Conservation (phyloP, 805 yeast species). For the Candida piceae region DNA sequence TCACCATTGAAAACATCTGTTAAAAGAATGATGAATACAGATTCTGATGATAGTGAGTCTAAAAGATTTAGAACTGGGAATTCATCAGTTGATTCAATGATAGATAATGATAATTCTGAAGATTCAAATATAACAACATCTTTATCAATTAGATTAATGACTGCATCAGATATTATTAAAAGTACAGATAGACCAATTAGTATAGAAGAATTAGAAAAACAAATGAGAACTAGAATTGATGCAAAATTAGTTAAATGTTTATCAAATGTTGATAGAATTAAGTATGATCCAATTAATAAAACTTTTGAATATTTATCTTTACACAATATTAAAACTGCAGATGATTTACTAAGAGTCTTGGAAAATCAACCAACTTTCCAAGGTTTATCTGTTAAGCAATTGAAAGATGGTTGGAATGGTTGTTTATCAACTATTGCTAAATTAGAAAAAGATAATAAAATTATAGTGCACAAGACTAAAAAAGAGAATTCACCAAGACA, state of each 20-base stretch:
- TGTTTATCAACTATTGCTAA: constrained; percentile 75
- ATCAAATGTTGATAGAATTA: constrained; percentile 71
- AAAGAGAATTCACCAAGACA: constrained; percentile 91
- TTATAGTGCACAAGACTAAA: constrained; percentile 81
- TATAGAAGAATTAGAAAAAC: constrained; percentile 58
- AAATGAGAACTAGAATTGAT: constrained; percentile 58
- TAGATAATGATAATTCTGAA: constrained; percentile 16
- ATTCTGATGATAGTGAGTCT: constrained; percentile 9
- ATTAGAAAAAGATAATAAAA: constrained; percentile 69
- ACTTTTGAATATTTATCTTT: constrained; percentile 84
- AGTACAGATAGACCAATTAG: constrained; percentile 63
- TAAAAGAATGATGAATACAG: constrained; percentile 11
- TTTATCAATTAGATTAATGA: constrained; percentile 79
- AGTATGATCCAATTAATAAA: constrained; percentile 52
- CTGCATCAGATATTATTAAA: constrained; percentile 89
- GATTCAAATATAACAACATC: constrained; percentile 3
- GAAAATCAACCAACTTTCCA: constrained; percentile 80
- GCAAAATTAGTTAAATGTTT: constrained; percentile 64
- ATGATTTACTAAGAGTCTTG: constrained; percentile 68
- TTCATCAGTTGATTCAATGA: constrained; percentile 3
- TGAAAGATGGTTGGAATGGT: constrained; percentile 92
- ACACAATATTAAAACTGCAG: constrained; percentile 79
- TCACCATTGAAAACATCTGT: constrained; percentile 2
- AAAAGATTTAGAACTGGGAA: constrained; percentile 12
- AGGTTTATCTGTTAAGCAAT: constrained; percentile 73